A percentile compares a stretch with the other conserved stretches of the same genome.
Conservation (phyloP, 208 protist species). For the Trypanosoma platydactyli region DNA sequence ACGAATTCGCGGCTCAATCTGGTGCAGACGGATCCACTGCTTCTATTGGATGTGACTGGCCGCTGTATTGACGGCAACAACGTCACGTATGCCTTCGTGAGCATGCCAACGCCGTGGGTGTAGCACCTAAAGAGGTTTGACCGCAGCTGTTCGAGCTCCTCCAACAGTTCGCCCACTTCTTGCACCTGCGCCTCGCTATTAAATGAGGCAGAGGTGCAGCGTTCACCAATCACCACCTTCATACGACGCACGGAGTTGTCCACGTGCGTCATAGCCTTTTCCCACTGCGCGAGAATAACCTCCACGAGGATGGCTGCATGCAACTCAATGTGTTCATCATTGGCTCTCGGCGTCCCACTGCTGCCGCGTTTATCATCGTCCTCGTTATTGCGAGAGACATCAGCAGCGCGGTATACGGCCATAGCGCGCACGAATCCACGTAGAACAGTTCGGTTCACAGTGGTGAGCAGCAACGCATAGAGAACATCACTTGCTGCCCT, state of each 20-base stretch:
- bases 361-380: neutral
- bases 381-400: conserved; percentile 11
- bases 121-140: conserved; percentile 62
- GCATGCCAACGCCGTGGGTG: conserved; percentile 69
- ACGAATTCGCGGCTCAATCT: conserved; percentile 80
- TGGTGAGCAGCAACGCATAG: conserved; percentile 57
- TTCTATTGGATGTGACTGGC: neutral
- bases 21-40: conserved; percentile 44
- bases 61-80: conserved; percentile 54
- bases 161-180: conserved; percentile 67
- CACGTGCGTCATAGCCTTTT: conserved; percentile 65
- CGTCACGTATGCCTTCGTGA: conserved; percentile 83
- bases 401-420: conserved; percentile 48
- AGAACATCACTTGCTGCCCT: conserved; percentile 47
- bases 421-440: conserved; percentile 61
- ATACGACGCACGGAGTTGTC: conserved; percentile 68
- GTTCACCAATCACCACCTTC: conserved; percentile 83
- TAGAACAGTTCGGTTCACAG: conserved; percentile 68
- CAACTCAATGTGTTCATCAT: conserved; percentile 67
- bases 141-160: conserved; percentile 79
- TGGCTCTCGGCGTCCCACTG: neutral
- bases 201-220: conserved; percentile 51
- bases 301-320: conserved; percentile 80
- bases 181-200: conserved; percentile 48
- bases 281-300: conserved; percentile 78